These are phyloP conservation scores for Mucor racemosus DNA, from an alignment of 371 early-diverging fungal species.

Conservation along the genomic window DNA sequence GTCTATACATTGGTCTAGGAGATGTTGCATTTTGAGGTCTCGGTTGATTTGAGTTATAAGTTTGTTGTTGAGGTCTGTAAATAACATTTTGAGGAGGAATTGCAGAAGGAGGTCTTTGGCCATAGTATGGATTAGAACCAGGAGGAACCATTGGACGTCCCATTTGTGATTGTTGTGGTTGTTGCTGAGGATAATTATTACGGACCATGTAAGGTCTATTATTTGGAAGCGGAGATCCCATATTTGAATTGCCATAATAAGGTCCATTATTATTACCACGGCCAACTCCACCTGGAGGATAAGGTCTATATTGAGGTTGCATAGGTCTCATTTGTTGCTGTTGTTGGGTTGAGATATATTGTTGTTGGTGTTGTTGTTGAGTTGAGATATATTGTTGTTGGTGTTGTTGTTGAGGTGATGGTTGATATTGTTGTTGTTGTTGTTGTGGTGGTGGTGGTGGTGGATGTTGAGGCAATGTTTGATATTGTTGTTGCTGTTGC, in stretches of 20 bases:
- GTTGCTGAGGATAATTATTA: conserved; percentile 13
- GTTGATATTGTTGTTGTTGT: conserved; percentile 5
- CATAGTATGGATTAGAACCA: conserved; percentile 20
- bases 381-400: conserved; percentile 4
- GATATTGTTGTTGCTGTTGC: conserved; percentile 20
- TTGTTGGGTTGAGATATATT: not conserved
- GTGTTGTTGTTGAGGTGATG: conserved; percentile 5
- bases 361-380: conserved; percentile 12
- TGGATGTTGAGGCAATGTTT: conserved; percentile 10
- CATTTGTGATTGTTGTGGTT: conserved; percentile 15
- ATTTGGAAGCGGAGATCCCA: conserved; percentile 26
- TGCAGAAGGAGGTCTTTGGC: conserved; percentile 15
- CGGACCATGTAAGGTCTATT: conserved; percentile 24
- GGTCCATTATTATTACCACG: conserved; percentile 5
- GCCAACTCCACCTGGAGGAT: conserved; percentile 1
- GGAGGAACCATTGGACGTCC: conserved; percentile 10
- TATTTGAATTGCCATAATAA: conserved; percentile 13
- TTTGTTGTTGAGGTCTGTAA: conserved; percentile 13
- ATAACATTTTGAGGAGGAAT: conserved; percentile 11
- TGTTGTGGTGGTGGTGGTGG: not conserved
- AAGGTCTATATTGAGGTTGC: conserved; percentile 25
- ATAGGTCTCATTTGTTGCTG: conserved; percentile 18
- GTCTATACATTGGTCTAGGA: conserved; percentile 26
- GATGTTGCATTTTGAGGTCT: conserved; percentile 15
- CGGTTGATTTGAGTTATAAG: conserved; percentile 4